A percentile compares a stretch with the other conserved stretches of the same genome.
Evolutionary conservation across 345 rosid species (phyloP).

Genomic region (Eutrema heterophyllum): DNA sequence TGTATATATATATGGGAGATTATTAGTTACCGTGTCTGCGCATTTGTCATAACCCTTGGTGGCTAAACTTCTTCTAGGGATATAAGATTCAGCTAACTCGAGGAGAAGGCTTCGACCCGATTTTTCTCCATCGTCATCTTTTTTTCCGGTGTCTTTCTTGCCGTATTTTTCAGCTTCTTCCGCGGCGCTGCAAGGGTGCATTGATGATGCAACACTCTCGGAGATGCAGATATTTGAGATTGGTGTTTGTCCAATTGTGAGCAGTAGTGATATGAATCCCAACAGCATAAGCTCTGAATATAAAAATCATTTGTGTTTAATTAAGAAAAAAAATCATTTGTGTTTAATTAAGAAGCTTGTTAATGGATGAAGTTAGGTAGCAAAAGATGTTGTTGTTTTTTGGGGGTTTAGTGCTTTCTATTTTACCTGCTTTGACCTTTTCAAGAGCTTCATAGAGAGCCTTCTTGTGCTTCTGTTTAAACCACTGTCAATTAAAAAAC

Average conservation of each 20-base stretch:
- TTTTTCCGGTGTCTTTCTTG: neutral
- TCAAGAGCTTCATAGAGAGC: conserved; percentile 69
- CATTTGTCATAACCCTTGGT: conserved; percentile 45
- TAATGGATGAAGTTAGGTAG: conserved; percentile 1
- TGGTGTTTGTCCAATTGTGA: conserved; percentile 46
- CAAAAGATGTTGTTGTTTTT: neutral
- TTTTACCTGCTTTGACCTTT: conserved; percentile 73
- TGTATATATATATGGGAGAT: neutral
- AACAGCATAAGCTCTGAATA: conserved; percentile 59
- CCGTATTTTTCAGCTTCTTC: neutral
- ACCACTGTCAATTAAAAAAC: conserved; percentile 37
- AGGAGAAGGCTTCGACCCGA: conserved; percentile 39
- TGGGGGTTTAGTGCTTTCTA: neutral
- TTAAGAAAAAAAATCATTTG: no score
- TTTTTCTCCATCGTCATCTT: neutral
- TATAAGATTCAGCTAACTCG: conserved; percentile 31
- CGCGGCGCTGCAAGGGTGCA: conserved; percentile 54
- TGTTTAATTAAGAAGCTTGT: neutral
- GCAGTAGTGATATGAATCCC: conserved; percentile 76
- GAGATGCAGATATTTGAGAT: conserved; percentile 67
- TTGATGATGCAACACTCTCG: conserved; percentile 39
- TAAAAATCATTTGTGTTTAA: neutral
- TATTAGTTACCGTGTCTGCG: conserved; percentile 35
- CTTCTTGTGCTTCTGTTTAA: conserved; percentile 45
- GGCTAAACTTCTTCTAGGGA: conserved; percentile 48